Evolutionary conservation across 208 protist genomes (phyloP), one percentile per base, ranked within the genome.

Genomic region (Porcisia deanei): DNA sequence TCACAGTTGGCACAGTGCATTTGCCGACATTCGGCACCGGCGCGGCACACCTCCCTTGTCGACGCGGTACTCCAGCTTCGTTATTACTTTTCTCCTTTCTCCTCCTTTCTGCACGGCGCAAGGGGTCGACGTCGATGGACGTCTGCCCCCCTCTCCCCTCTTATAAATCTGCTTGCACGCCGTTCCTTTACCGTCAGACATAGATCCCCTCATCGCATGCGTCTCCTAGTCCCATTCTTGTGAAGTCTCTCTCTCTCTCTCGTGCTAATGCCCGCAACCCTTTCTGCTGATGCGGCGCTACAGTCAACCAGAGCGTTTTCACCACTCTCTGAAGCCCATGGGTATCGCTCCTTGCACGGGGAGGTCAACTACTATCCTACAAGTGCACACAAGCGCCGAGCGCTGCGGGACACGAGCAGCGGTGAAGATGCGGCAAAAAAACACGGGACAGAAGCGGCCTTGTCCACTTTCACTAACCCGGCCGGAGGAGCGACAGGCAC

Each of bases 351-450:
- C 60, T 54, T 80, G 22, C 85, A 79, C 57, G 85, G 82, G 39
- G 83, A 77, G 8, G 80, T 76, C 66, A 87, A 73, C 55, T 86
- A 83, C 70, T 88, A 90, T 53, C 84, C 88, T 47, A 87, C 85
- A 20, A 87, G 54, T 22, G 66, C 82, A 30, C 85, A 87, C 68
- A 86, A 87, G 59, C 83, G 81, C 12, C 59, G 43, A 22, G 71
- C 52, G 3, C 34, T 20, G 6, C 8, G 20, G 20, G 59, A 54
- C 4, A 47, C n/a, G 0, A 53, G 59, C 37, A 41, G 45, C 37
- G 43, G 54, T 3, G 53, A 14, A 14, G 58, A 0, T 25, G 8
- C 53, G n/a, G 57, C n/a, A 9, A 30, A 16, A 57, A 30, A n/a
- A 1, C 45, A 49, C 16, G 43, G 9, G 3, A 58, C 14, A 16